phyloP scores from a whole-genome alignment of 805 yeast species.

The Candida chilensis region DNA sequence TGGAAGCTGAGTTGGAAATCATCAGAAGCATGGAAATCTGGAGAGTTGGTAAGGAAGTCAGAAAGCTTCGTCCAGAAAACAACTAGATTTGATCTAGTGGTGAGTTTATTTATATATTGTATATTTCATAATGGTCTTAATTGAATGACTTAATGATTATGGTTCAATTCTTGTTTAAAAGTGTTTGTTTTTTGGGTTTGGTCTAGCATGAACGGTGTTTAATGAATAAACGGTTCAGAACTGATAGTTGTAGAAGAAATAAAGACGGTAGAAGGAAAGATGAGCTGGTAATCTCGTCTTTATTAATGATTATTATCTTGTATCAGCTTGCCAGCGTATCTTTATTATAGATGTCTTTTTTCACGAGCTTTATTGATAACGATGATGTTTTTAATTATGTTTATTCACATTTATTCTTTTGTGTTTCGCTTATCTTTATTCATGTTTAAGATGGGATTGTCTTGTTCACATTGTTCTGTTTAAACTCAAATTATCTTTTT shows the following conservation, averaged over 20 bases:
- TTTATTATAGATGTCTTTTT: neutral
- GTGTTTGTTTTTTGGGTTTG: conserved; percentile 5
- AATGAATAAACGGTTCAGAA: conserved; percentile 31
- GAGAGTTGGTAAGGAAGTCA: conserved; percentile 99
- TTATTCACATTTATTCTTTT: neutral
- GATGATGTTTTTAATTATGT: neutral
- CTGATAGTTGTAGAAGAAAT: too few relatives aligned
- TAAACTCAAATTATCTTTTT: too few relatives aligned
- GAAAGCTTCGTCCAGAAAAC: conserved; percentile 99
- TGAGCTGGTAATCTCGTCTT: too few relatives aligned
- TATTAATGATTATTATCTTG: too few relatives aligned
- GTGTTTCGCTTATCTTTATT: too few relatives aligned
- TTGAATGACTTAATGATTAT: conserved; percentile 25
- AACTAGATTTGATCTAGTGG: conserved; percentile 32
- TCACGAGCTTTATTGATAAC: neutral
- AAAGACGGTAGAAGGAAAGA: too few relatives aligned
- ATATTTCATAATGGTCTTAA: conserved; percentile 17
- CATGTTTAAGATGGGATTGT: too few relatives aligned
- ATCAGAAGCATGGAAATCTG: conserved; percentile 99
- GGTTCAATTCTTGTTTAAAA: conserved; percentile 6
- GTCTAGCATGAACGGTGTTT: conserved; percentile 26
- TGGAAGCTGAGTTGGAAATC: conserved; percentile 85
- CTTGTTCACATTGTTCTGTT: too few relatives aligned
- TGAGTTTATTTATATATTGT: conserved; percentile 5
- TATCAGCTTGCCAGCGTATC: too few relatives aligned